Evolutionary conservation across 208 protist species (phyloP), one percentile per base, ranked within the genome.

Genomic region (Wallacemonas sp.): DNA sequence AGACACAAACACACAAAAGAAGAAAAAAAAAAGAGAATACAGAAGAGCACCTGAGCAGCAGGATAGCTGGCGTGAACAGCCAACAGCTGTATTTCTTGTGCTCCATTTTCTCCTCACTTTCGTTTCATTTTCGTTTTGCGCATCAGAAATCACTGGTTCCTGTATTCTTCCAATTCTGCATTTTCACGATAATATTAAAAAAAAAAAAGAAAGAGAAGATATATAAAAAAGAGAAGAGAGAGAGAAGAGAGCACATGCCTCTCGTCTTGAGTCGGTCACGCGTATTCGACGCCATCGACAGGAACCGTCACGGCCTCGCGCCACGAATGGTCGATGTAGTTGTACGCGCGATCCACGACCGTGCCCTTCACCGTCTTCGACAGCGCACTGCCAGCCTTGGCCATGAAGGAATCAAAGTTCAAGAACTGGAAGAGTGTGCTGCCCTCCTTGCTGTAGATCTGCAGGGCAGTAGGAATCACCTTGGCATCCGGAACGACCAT

Each of bases 251-350:
- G n/a, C n/a, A n/a, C n/a, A n/a, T n/a, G n/a, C n/a, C n/a, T n/a
- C n/a, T n/a, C n/a, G n/a, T n/a, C n/a, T n/a, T n/a, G n/a, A n/a
- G n/a, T n/a, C n/a, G n/a, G n/a, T 27, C 71, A 79, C 26, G 66
- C 78, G 53, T 93, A 93, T 31, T 80, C 69, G 12, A 90, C 82
- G 49, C 71, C 79, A n/a, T 78, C 73, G 19, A 91, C 44, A 31
- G 82, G 86, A 31, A 95, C 84, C 22, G 42, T 62, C 14, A 82
- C 76, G 2, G 70, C 24, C 12, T 86, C 85, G 27, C 88, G 74
- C 88, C 90, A 96, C 14, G 79, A 82, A 65, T 94, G 90, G 51
- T 96, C 90, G 33, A 96, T 49, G 61, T 89, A 94, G 70, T 91
- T 93, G 74, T 87, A 96, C 24, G 80, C 81, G 44, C 72, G 78